A percentile compares a stretch with the other conserved stretches of the same genome.
phyloP scores from a whole-genome alignment of 805 yeast species.

The Wickerhamiella lipophila region DNA sequence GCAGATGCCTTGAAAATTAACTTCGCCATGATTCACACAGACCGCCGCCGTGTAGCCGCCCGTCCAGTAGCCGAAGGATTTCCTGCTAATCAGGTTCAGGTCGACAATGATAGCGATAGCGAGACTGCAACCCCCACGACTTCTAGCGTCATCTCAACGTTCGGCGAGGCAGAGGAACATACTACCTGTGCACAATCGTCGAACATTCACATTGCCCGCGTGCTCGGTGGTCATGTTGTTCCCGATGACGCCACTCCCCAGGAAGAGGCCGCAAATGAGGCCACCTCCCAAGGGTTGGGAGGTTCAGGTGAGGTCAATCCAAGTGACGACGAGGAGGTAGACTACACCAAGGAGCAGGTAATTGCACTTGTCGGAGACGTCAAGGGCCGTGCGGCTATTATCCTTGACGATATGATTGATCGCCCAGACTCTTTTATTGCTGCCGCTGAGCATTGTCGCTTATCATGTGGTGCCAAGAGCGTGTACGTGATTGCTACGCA shows the following conservation, averaged over 20 bases:
- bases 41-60: slow-evolving; percentile 81
- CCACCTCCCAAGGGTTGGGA: slow-evolving; percentile 48
- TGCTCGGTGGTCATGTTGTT: slow-evolving; percentile 93
- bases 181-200: slow-evolving; percentile 13
- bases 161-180: slow-evolving; percentile 13
- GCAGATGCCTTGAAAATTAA: slow-evolving; percentile 95
- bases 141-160: slow-evolving; percentile 13
- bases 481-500: slow-evolving; percentile 92
- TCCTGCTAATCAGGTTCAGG: slow-evolving; percentile 20
- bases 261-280: slow-evolving; percentile 11
- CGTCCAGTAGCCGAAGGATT: slow-evolving; percentile 22
- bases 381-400: slow-evolving; percentile 78
- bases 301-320: slow-evolving; percentile 63
- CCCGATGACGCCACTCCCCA: slow-evolving; percentile 33
- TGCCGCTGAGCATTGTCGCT: slow-evolving; percentile 93
- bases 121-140: slow-evolving; percentile 13
- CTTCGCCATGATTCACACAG: slow-evolving; percentile 98
- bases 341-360: slow-evolving; percentile 58
- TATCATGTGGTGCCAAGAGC: slow-evolving; percentile 89
- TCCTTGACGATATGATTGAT: slow-evolving; percentile 94
- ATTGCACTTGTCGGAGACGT: slow-evolving; percentile 97
- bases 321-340: slow-evolving; percentile 79
- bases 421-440: slow-evolving; percentile 88
- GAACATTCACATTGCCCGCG: slow-evolving; percentile 84
- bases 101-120: slow-evolving; percentile 17